Evolutionary conservation across 176 grass and related monocot genomes (phyloP).

Genomic region (Secale cereale): DNA sequence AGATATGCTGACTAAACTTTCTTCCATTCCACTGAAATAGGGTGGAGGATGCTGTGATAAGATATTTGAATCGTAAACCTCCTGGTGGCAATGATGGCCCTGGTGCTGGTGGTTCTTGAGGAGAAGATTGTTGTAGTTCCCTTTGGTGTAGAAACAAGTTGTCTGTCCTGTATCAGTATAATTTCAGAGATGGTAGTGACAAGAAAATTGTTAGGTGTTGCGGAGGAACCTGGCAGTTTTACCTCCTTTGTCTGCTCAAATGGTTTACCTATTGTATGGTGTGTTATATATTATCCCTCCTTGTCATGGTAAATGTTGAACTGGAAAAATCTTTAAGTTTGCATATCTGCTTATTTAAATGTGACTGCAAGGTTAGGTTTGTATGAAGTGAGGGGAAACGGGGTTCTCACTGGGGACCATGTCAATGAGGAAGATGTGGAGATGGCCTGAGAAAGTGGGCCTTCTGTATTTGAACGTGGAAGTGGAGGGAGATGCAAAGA

Average conservation of each 20-base stretch:
- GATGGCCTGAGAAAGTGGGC: background rate
- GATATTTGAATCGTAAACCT: conserved; percentile 88
- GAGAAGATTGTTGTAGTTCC: conserved; percentile 6
- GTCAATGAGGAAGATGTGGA: background rate
- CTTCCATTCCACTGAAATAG: conserved; percentile 29
- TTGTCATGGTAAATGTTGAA: conserved; percentile 23
- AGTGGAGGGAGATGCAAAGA: conserved; percentile 30
- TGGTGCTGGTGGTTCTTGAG: conserved; percentile 51
- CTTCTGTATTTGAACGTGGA: conserved; percentile 32
- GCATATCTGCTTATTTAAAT: background rate
- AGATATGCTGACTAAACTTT: conserved; percentile 31
- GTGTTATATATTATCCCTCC: conserved; percentile 21
- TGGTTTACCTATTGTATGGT: conserved; percentile 21
- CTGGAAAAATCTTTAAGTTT: background rate
- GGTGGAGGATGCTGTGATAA: conserved; percentile 96
- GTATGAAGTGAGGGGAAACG: background rate
- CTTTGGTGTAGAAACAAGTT: conserved; percentile 42
- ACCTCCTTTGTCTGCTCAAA: conserved; percentile 15
- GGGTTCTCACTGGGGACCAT: background rate
- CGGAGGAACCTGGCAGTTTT: conserved; percentile 20
- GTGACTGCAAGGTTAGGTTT: background rate
- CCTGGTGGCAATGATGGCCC: conserved; percentile 55
- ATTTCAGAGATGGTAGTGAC: conserved; percentile 19
- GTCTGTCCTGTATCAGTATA: conserved; percentile 39
- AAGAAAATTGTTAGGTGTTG: conserved; percentile 22